A percentile compares a stretch with the other conserved stretches of the same genome.
These are phyloP conservation scores for Trichoderma afroharzianum DNA, from an alignment of 2,329 filamentous ascomycete genomes.

Conservation along the genomic window DNA sequence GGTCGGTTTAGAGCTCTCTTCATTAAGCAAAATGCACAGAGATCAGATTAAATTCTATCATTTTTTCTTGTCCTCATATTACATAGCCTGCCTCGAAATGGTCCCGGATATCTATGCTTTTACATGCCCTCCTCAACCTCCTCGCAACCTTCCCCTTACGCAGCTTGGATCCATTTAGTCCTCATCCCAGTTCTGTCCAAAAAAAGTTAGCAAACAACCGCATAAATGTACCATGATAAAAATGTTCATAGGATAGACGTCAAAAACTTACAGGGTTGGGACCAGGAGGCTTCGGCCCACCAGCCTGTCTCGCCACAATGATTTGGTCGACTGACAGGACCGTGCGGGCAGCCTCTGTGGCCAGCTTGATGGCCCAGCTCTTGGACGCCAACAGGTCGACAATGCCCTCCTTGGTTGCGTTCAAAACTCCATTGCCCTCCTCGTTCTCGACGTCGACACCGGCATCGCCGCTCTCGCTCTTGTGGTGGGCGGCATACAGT, in stretches of 20 bases:
- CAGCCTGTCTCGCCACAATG: slow-evolving; percentile 95
- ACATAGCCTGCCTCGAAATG: slow-evolving; percentile 9
- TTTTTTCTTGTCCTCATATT: slow-evolving; percentile 6
- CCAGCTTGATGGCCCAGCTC: slow-evolving; percentile 95
- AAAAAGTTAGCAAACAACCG: slow-evolving; percentile 27
- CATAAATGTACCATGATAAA: neutral
- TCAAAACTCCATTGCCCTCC: slow-evolving; percentile 73
- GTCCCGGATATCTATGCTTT: slow-evolving; percentile 25
- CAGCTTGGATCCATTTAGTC: slow-evolving; percentile 44
- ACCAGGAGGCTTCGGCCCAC: slow-evolving; percentile 92
- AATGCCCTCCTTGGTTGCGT: slow-evolving; percentile 84
- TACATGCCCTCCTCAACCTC: slow-evolving; percentile 18
- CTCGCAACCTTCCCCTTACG: neutral
- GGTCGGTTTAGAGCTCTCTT: neutral
- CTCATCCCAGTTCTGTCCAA: slow-evolving; percentile 57
- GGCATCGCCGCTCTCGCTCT: slow-evolving; percentile 82
- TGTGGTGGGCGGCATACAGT: slow-evolving; percentile 88
- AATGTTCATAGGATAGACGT: neutral
- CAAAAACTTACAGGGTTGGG: slow-evolving; percentile 66
- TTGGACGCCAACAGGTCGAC: slow-evolving; percentile 89
- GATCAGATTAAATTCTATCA: slow-evolving; percentile 18
- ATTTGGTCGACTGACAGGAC: slow-evolving; percentile 97
- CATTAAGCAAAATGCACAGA: neutral
- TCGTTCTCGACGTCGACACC: slow-evolving; percentile 88
- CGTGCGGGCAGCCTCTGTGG: slow-evolving; percentile 89